Base-by-base conservation (phyloP, 2,329 filamentous ascomycete species). In the Cercospora beticola region DNA sequence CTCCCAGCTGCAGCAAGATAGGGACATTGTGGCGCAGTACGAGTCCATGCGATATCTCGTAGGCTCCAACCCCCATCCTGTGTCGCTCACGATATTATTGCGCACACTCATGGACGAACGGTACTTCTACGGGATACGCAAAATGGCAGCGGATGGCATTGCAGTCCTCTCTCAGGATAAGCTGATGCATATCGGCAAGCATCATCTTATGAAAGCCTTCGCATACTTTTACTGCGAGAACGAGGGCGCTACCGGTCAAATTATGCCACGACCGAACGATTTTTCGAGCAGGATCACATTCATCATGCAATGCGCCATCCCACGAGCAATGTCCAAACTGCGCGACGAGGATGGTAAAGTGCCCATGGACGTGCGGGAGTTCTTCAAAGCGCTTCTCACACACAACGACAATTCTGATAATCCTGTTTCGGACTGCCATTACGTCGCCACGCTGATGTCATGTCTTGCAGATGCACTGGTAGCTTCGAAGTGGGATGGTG, bases 351-450 rank as follows among this genome's bases (percentile, higher is more conserved):
- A 89, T 65, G 92, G 93, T 43, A 90, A 88, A 74, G 94, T 93
- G 64, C 94, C 94, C 0, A 84, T 90, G 76, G 85, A 89, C 63
- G 93, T 93, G 5, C 92, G 94, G 67, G 87, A 88, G 46, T 97
- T 97, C 78, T 87, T 99, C 59, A 87, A 97, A 23, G 93, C 97
- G 74, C 92, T 96, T 77, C 84, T 99, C 36, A 90, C 92, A 60
- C 94, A 93, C 82, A 99, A 99, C 77, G 94, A 99, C 80, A 99
- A 99, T 77, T 90, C 91, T 2, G 90, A 92, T 69, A 99, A 99
- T 74, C 83, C 83, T 61, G 96, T 88, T 76, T 97, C 94, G 5
- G 96, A 99, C 76, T 90, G 94, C 70, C 89, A 92, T 75, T 99
- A 97, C 77, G 88, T 99, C 64, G 89, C 93, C 7, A 91, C 86